Evolutionary conservation across 1,139 yeast species (phyloP).

Genomic region (Magnusiomyces clavatus): DNA sequence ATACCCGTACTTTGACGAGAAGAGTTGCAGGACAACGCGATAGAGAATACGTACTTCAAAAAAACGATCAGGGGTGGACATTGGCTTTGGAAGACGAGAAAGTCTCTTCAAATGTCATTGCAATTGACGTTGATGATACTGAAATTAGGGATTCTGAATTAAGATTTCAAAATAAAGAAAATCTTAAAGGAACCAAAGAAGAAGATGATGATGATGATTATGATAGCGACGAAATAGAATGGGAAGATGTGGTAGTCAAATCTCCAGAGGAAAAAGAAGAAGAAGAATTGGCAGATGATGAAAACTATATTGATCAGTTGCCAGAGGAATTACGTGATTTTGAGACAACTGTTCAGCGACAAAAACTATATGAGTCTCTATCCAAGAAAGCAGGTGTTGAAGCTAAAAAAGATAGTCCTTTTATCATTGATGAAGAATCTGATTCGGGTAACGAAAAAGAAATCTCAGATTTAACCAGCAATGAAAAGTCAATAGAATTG

Average conservation of each 20-base stretch:
- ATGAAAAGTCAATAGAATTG: too few species aligned
- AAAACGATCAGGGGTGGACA: conserved; percentile 83
- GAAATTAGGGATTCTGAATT: conserved; percentile 32
- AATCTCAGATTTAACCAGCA: too few species aligned
- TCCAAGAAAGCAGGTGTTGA: conserved; percentile 11
- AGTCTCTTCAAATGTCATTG: background rate
- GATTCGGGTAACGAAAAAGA: conserved; percentile 16
- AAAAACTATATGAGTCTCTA: conserved; percentile 20
- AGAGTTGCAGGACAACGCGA: conserved; percentile 85
- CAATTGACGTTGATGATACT: conserved; percentile 15
- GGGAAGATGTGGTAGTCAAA: conserved; percentile 51
- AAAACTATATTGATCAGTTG: background rate
- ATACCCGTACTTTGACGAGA: conserved; percentile 17
- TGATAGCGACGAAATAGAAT: conserved; percentile 44
- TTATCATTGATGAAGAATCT: conserved; percentile 16
- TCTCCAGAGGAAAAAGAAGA: conserved; percentile 5
- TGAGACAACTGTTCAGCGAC: conserved; percentile 24
- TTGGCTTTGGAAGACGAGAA: conserved; percentile 48
- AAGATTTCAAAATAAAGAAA: conserved; percentile 25
- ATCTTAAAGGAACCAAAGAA: conserved; percentile 16
- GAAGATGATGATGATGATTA: conserved; percentile 26
- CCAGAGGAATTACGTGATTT: conserved; percentile 22
- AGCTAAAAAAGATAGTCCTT: conserved; percentile 11
- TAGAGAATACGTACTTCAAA: conserved; percentile 63
- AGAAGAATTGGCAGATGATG: background rate